Conservation (phyloP, 371 early-diverging fungal genomes). For the Mucor indicus region DNA sequence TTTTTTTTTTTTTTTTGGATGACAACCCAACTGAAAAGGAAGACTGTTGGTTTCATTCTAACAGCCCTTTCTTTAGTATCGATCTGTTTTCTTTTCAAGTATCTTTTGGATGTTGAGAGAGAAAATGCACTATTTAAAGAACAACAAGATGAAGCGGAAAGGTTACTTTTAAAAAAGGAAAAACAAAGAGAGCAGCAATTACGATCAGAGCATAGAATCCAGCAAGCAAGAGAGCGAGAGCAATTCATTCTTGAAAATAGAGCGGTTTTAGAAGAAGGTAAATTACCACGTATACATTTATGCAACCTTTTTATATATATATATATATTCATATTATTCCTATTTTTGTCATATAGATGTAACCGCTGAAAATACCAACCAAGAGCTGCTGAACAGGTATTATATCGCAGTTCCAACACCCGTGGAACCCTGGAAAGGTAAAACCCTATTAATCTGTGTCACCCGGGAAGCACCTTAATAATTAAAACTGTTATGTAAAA, state of each 20-base stretch:
- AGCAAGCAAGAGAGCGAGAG: slow-evolving; percentile 4
- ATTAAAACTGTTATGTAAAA: background rate
- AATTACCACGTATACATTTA: too few relatives aligned
- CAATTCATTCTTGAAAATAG: slow-evolving; percentile 11
- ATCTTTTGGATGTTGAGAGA: slow-evolving; percentile 13
- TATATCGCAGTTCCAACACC: slow-evolving; percentile 21
- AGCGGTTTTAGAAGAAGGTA: slow-evolving; percentile 21
- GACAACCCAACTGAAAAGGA: too few relatives aligned
- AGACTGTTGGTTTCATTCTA: too few relatives aligned
- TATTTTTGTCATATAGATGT: slow-evolving; percentile 8
- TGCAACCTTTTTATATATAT: too few relatives aligned
- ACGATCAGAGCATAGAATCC: background rate
- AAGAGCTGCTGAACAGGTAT: slow-evolving; percentile 12
- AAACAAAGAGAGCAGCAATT: slow-evolving; percentile 7
- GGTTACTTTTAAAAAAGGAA: slow-evolving; percentile 1
- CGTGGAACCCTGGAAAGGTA: slow-evolving; percentile 23
- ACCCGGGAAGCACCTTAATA: too few relatives aligned
- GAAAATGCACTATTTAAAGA: slow-evolving; percentile 13
- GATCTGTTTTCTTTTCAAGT: too few relatives aligned
- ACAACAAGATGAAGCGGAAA: slow-evolving; percentile 11
- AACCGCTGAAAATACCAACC: slow-evolving; percentile 10
- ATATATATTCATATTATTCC: too few relatives aligned
- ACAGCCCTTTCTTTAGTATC: too few relatives aligned
- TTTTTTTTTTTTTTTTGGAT: too few relatives aligned
- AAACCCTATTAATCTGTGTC: too few relatives aligned